Evolutionary conservation across 306 rosid species (phyloP).

Genomic region (Pyrus pyrifolia): DNA sequence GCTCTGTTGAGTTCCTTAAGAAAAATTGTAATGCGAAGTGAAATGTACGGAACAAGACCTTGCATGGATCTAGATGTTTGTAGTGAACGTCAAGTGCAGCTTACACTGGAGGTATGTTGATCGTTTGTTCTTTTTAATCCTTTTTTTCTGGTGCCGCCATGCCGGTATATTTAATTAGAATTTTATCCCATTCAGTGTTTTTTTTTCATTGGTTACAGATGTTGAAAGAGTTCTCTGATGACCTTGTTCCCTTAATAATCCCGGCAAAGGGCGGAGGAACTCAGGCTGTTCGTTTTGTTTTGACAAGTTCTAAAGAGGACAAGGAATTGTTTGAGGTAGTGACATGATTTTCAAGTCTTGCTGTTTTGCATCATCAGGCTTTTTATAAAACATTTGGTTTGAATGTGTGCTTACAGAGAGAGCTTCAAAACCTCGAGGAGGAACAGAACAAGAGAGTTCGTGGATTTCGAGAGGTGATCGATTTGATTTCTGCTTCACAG

Average conservation of each 20-base stretch:
- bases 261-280: slow-evolving; percentile 52
- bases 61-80: slow-evolving; percentile 72
- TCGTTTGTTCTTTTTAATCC: slow-evolving; percentile 7
- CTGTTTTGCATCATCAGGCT: background rate
- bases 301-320: slow-evolving; percentile 67
- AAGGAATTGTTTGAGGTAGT: slow-evolving; percentile 64
- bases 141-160: background rate
- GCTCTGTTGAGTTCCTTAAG: slow-evolving; percentile 47
- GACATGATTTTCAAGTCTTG: background rate
- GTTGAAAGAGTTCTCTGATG: slow-evolving; percentile 52
- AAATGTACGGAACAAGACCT: slow-evolving; percentile 59
- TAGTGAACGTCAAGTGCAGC: slow-evolving; percentile 71
- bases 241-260: slow-evolving; percentile 53
- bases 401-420: slow-evolving; percentile 35
- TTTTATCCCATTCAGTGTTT: background rate
- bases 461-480: slow-evolving; percentile 97
- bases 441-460: slow-evolving; percentile 58
- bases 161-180: background rate
- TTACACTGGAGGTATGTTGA: slow-evolving; percentile 58
- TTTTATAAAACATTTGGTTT: slow-evolving; percentile 7
- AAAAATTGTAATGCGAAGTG: slow-evolving; percentile 52
- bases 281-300: slow-evolving; percentile 50
- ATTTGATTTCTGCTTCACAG: slow-evolving; percentile 92
- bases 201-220: slow-evolving; percentile 38
- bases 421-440: slow-evolving; percentile 49